Evolutionary conservation across 306 rosid species (phyloP), one percentile per base, ranked within the genome.

Genomic region (Carpinus fangiana): DNA sequence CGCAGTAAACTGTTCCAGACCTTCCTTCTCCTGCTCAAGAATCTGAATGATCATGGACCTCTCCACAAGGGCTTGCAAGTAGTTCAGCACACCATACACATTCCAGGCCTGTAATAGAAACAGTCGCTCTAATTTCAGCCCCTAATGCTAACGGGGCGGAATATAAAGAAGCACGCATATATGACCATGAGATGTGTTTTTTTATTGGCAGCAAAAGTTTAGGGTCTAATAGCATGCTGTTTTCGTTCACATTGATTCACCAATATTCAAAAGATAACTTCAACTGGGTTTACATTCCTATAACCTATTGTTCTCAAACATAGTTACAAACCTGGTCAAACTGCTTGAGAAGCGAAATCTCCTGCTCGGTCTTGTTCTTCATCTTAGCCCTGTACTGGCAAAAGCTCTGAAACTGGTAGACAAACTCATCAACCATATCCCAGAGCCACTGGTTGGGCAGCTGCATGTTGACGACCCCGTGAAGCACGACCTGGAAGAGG

Each of bases 371-470:
- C 81, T 96, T 93, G 84, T 51, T 90, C 98, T 96, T 93, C 93
- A 96, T 90, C 82, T 96, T 96, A 2, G 99, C 97, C 36, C 97
- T 82, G 47, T 89, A 96, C 84, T 96, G 99, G 45, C 99, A 96
- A 69, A 96, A 96, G 86, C 94, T 96, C 89, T 91, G 98, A 64
- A 96, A 93, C 93, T 96, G 98, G 86, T 96, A 93, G 10, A 93
- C 99, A 56, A 96, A 96, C 82, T 93, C 99, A 26, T 96, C 97
- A 0, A 96, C 99, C 99, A 96, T 96, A 36, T 96, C 99, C 99
- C 99, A 95, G 8, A 95, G 82, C 98, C 99, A 96, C 83, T 93
- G 98, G 62, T 96, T 96, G 14, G 99, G 98, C 5, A 96, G 87
- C 83, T 93, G 99, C 99, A 93, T 93, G 60, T 93, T 96, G 17